Evolutionary conservation across 2,329 filamentous ascomycete species (phyloP), one percentile per base, ranked within the genome.

Genomic region (Botrytis medusae): DNA sequence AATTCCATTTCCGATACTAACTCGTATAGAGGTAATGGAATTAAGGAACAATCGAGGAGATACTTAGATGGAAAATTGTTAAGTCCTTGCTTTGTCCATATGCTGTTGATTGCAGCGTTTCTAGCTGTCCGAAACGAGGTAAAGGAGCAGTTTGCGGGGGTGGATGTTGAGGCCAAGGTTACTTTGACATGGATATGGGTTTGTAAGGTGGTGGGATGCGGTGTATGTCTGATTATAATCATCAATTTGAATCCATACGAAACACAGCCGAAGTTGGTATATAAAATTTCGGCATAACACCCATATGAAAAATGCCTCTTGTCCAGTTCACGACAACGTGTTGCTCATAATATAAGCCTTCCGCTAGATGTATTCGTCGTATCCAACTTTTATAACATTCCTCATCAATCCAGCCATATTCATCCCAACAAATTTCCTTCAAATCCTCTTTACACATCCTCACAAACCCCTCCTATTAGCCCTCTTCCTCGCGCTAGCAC

Each of bases 401-500:
- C n/a, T 32, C n/a, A 57, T 14, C n/a, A 57, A 16, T 18, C 16
- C n/a, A 57, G n/a, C 14, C n/a, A 32, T 29, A 7, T 57, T n/a
- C 3, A 9, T 14, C 8, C 29, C n/a, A n/a, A n/a, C 44, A 16
- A 57, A 25, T 10, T 32, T 37, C 37, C 34, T 37, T 37, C 37
- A 37, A 37, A 37, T 9, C 2, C 25, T 54, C 12, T 14, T 16
- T 8, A 37, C 44, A 9, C n/a, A n/a, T 22, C 25, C n/a, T 63
- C 32, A 74, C 63, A 69, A 37, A 16, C 71, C 71, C 25, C 68
- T 69, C 12, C 65, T 74, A 8, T 42, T 51, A 60, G 57, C 51
- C 70, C 76, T 80, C 75, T 81, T 81, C 75, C 76, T 79, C 46
- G 76, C 74, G 32, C 73, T 72, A 18, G 79, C 80, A 51, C 81